phyloP scores from a whole-genome alignment of 257 asterid genomes.

The Parsonsia alboflavescens region DNA sequence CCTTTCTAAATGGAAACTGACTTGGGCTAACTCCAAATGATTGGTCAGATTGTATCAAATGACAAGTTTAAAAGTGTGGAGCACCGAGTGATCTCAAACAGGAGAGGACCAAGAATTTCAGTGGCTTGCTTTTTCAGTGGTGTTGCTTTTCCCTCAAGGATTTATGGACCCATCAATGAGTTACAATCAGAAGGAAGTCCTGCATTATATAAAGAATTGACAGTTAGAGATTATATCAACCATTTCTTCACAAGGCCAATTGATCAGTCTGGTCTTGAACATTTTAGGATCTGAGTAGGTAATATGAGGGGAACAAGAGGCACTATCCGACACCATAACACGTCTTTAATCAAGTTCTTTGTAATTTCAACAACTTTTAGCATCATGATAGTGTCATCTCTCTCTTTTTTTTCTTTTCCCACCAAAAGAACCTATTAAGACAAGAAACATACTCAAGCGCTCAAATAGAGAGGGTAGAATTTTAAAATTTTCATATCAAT shows the following conservation, averaged over 20 bases:
- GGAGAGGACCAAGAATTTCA: constrained; percentile 59
- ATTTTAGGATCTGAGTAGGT: constrained; percentile 29
- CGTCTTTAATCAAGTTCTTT: background rate
- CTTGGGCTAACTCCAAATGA: background rate
- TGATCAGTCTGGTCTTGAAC: constrained; percentile 48
- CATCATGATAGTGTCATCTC: background rate
- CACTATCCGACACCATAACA: background rate
- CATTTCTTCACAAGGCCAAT: constrained; percentile 36
- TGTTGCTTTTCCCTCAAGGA: constrained; percentile 15
- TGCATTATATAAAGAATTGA: constrained; percentile 39
- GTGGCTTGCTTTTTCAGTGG: constrained; percentile 58
- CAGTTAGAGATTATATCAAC: constrained; percentile 30
- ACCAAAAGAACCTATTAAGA: background rate
- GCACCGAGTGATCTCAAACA: constrained; percentile 61
- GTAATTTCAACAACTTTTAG: background rate
- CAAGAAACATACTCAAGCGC: no score
- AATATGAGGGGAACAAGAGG: background rate
- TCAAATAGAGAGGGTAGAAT: no score
- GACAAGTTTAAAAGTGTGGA: constrained; percentile 54
- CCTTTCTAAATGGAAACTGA: background rate
- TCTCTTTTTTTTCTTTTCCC: background rate
- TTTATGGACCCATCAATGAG: constrained; percentile 52
- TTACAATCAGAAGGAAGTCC: constrained; percentile 37
- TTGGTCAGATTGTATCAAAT: constrained; percentile 46
- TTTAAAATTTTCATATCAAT: no score